Percentiles rank a stretch among this genome's conserved stretches.
phyloP scores from a whole-genome alignment of 75 land plant species.

The Chamaecyparis obtusa region DNA sequence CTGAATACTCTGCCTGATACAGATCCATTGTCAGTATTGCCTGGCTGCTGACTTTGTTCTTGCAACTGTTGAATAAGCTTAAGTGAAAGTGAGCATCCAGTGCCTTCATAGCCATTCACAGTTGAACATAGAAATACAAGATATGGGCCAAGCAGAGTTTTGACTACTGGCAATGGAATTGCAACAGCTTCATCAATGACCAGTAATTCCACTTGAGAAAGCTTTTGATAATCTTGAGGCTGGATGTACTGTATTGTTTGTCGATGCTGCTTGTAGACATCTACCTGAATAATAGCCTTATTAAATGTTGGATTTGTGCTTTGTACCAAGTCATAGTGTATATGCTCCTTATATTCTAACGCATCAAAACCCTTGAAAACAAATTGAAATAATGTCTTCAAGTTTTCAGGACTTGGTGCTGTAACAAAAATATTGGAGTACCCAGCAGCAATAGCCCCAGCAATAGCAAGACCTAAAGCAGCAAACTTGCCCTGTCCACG shows the following conservation, averaged over 20 bases:
- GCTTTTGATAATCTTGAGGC: conserved; percentile 89
- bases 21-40: conserved; percentile 43
- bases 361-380: conserved; percentile 82
- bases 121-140: conserved; percentile 95
- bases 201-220: conserved; percentile 90
- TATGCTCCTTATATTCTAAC: conserved; percentile 92
- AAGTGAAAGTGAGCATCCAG: conserved; percentile 90
- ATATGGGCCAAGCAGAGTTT: conserved; percentile 92
- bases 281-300: conserved; percentile 77
- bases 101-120: too few species aligned
- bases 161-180: conserved; percentile 92
- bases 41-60: conserved; percentile 53
- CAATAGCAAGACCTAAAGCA: conserved; percentile 92
- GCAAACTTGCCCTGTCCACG: conserved; percentile 99
- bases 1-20: conserved; percentile 68
- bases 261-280: conserved; percentile 85
- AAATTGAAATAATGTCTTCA: conserved; percentile 97
- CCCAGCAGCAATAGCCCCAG: conserved; percentile 99
- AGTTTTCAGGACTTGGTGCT: conserved; percentile 96
- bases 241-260: conserved; percentile 97
- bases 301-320: conserved; percentile 76
- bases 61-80: conserved; percentile 86
- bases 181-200: conserved; percentile 99
- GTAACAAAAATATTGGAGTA: conserved; percentile 96
- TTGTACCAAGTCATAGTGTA: conserved; percentile 83